These are phyloP conservation scores for Gamarada debralockiae DNA, from an alignment of 495 filamentous ascomycete genomes.

Conservation along the genomic window DNA sequence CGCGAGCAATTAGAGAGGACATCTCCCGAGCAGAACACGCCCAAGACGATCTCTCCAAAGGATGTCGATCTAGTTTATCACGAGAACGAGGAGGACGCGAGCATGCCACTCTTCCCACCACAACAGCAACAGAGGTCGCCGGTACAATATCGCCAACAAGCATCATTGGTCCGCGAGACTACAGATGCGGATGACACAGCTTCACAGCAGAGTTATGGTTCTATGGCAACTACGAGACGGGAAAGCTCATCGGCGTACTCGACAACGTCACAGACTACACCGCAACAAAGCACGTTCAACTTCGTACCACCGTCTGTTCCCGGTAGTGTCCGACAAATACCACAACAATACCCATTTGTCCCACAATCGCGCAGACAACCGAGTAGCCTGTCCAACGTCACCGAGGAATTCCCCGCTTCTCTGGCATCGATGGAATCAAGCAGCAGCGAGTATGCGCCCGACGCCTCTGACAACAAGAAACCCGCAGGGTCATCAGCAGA, in stretches of 20 bases:
- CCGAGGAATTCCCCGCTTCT: constrained; percentile 56
- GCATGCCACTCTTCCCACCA: constrained; percentile 66
- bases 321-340: constrained; percentile 34
- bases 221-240: constrained; percentile 40
- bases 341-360: constrained; percentile 60
- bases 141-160: constrained; percentile 12
- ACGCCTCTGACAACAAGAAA: constrained; percentile 32
- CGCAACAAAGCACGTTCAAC: constrained; percentile 26
- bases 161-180: constrained; percentile 1
- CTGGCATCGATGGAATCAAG: constrained; percentile 64
- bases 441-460: constrained; percentile 43
- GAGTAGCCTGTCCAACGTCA: constrained; percentile 22
- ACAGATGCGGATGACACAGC: constrained; percentile 21
- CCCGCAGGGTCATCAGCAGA: constrained; percentile 67
- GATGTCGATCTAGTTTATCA: constrained; percentile 85
- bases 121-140: constrained; percentile 22
- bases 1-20: constrained; percentile 45
- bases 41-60: constrained; percentile 94
- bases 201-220: constrained; percentile 36
- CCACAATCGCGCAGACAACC: constrained; percentile 22
- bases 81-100: constrained; percentile 63
- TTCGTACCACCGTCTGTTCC: constrained; percentile 40
- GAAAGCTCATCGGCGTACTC: constrained; percentile 36
- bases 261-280: constrained; percentile 26
- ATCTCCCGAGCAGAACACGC: constrained; percentile 43